A percentile compares a stretch with the other conserved stretches of the same genome.
phyloP scores from a whole-genome alignment of 2,329 filamentous ascomycete species.

The Fusarium sp. region DNA sequence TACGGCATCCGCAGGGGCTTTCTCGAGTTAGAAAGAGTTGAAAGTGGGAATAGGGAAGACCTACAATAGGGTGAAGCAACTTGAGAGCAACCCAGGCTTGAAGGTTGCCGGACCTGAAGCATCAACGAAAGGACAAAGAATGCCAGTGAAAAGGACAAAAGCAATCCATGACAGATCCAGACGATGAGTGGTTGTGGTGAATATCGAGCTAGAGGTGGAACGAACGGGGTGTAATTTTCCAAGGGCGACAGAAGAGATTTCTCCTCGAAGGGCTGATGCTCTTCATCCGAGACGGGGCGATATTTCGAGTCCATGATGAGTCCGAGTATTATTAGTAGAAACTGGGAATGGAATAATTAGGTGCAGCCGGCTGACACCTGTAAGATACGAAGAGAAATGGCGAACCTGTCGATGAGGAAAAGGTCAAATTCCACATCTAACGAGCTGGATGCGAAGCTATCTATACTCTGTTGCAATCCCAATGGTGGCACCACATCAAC shows the following conservation, averaged over 20 bases:
- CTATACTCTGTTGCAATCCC: not conserved
- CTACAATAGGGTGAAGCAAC: constrained; percentile 27
- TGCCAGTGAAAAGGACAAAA: constrained; percentile 21
- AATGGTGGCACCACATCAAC: not conserved
- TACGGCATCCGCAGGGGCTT: constrained; percentile 59
- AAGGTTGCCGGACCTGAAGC: not conserved
- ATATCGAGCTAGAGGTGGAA: not conserved
- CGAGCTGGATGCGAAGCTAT: not conserved
- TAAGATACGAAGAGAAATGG: not conserved
- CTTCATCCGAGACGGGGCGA: constrained; percentile 19
- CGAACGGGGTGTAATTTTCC: not conserved
- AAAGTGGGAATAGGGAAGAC: rapidly evolving
- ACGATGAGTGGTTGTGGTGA: not conserved
- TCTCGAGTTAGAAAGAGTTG: not conserved
- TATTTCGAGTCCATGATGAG: constrained; percentile 12
- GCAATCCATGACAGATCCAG: constrained; percentile 26
- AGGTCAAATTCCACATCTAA: not conserved
- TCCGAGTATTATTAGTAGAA: not conserved
- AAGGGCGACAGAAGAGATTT: constrained; percentile 10
- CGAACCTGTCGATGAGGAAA: not conserved
- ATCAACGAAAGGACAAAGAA: constrained; percentile 25
- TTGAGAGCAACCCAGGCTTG: not conserved
- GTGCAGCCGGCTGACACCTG: not conserved
- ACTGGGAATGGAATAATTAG: not conserved
- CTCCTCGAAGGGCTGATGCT: constrained; percentile 24